Percentiles rank a stretch among this genome's conserved stretches.
Conservation (phyloP, 768 basidiomycete species). For the Collybia nuda region DNA sequence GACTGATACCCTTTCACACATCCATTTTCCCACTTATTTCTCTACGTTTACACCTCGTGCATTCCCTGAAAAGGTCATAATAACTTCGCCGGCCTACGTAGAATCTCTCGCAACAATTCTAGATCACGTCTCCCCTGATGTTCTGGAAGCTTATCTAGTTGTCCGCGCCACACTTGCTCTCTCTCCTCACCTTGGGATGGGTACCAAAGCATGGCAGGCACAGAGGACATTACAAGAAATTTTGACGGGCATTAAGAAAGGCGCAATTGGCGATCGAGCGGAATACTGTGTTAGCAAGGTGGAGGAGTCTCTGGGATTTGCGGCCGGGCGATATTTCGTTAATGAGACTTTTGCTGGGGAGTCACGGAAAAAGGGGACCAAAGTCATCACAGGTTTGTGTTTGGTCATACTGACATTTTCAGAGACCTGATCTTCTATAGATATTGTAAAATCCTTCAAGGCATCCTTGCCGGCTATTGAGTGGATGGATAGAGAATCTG, state of each 20-base stretch:
- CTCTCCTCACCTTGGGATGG: conserved; percentile 69
- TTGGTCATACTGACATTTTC: conserved; percentile 1
- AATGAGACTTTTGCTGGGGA: conserved; percentile 78
- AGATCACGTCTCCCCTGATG: conserved; percentile 60
- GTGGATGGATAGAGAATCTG: conserved; percentile 92
- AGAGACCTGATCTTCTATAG: conserved; percentile 30
- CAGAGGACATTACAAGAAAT: conserved; percentile 68
- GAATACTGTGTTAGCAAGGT: conserved; percentile 80
- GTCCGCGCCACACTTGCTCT: conserved; percentile 69
- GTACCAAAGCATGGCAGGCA: conserved; percentile 79
- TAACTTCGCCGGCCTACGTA: conserved; percentile 82
- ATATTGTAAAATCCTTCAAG: conserved; percentile 84
- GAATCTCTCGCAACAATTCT: conserved; percentile 68
- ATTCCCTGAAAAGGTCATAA: conserved; percentile 74
- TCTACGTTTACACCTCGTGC: conserved; percentile 78
- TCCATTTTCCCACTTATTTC: conserved; percentile 85
- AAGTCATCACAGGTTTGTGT: conserved; percentile 70
- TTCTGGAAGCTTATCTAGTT: conserved; percentile 86
- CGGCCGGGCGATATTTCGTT: conserved; percentile 87
- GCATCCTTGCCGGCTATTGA: conserved; percentile 66
- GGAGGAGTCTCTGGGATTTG: conserved; percentile 80
- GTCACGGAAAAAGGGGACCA: conserved; percentile 77
- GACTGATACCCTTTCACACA: conserved; percentile 65
- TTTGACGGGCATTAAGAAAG: conserved; percentile 84
- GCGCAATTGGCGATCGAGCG: conserved; percentile 77